A percentile compares a stretch with the other conserved stretches of the same genome.
These are phyloP conservation scores for Kodamaea suecica DNA, from an alignment of 1,139 yeast species.

Conservation along the genomic window DNA sequence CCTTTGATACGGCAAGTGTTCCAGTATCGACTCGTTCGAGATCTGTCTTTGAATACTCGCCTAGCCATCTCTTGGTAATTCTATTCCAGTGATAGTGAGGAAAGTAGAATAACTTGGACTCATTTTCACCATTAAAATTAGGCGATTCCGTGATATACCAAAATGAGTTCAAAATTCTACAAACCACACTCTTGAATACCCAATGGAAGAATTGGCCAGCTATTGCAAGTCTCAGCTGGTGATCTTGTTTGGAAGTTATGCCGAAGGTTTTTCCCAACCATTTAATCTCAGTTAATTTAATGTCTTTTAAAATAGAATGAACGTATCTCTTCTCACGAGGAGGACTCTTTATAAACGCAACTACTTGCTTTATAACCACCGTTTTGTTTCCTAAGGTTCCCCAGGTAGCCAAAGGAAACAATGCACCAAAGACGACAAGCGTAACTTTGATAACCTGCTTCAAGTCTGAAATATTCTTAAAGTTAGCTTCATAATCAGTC, in stretches of 20 bases:
- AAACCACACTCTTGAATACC: constrained; percentile 51
- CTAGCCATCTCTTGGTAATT: constrained; percentile 41
- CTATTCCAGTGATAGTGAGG: constrained; percentile 59
- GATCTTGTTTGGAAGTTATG: constrained; percentile 37
- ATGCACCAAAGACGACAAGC: constrained; percentile 37
- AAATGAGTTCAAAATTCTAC: constrained; percentile 47
- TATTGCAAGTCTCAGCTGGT: constrained; percentile 26
- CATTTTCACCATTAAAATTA: constrained; percentile 30
- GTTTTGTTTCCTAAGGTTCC: constrained; percentile 54
- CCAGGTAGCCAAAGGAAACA: constrained; percentile 53
- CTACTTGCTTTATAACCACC: constrained; percentile 34
- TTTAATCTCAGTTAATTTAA: constrained; percentile 37
- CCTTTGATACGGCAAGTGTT: not conserved
- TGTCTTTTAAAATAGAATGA: constrained; percentile 20
- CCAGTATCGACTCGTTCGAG: constrained; percentile 16
- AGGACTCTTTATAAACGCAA: constrained; percentile 37
- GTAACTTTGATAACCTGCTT: constrained; percentile 38
- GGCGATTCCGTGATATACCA: constrained; percentile 70
- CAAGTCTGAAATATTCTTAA: constrained; percentile 23
- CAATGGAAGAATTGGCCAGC: constrained; percentile 50
- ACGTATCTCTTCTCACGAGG: constrained; percentile 28
- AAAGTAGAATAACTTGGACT: constrained; percentile 44
- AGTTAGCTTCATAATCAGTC: constrained; percentile 12
- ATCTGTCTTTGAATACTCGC: constrained; percentile 33
- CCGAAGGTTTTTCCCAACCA: constrained; percentile 44